Conservation (phyloP, 306 rosid genomes). For the Gastrolobium villosum region DNA sequence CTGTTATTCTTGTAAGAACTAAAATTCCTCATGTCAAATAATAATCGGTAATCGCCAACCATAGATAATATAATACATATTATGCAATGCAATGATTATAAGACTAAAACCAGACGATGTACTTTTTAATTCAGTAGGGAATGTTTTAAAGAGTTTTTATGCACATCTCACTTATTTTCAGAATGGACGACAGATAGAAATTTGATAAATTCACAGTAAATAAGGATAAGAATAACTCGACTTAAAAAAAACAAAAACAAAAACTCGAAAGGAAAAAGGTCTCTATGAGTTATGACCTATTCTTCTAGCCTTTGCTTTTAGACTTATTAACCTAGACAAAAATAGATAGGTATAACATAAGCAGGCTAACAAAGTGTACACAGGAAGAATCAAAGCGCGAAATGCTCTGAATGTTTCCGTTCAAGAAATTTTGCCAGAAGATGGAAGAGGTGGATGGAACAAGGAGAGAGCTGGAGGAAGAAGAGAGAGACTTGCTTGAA, state of each 20-base stretch:
- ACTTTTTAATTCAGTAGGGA: not conserved
- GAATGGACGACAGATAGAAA: not conserved
- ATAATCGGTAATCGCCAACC: no score
- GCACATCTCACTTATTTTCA: not conserved
- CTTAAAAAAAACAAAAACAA: conserved; percentile 10
- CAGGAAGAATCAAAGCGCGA: no score
- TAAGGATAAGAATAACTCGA: not conserved
- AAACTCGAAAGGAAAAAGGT: not conserved
- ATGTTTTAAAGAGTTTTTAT: not conserved
- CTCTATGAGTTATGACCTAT: not conserved
- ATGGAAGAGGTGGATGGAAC: no score
- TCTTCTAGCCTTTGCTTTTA: not conserved
- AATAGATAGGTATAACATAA: no score
- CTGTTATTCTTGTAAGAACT: no score
- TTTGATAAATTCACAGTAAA: not conserved
- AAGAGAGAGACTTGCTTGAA: no score
- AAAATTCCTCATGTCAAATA: no score
- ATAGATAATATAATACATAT: not conserved
- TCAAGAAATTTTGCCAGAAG: no score
- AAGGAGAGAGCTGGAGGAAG: no score
- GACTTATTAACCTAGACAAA: conserved; percentile 13
- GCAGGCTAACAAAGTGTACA: no score
- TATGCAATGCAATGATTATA: not conserved
- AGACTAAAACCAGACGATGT: not conserved
- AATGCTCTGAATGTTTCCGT: no score